Conservation (phyloP, 1,139 yeast species). For the Geotrichum europaeum region DNA sequence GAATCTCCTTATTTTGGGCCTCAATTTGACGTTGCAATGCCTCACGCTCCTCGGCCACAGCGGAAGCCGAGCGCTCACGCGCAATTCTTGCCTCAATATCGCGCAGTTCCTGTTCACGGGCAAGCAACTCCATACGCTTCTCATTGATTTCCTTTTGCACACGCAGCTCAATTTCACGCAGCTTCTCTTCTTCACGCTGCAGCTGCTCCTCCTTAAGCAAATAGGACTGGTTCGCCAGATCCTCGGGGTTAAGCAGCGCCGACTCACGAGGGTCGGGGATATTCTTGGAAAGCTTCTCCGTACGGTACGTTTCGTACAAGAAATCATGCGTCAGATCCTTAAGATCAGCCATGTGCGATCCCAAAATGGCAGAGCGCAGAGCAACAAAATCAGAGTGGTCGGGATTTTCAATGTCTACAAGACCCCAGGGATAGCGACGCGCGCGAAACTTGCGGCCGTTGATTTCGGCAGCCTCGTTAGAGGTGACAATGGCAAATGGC, state of each 20-base stretch:
- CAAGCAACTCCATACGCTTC: slow-evolving; percentile 77
- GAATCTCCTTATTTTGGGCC: slow-evolving; percentile 3
- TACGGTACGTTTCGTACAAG: slow-evolving; percentile 84
- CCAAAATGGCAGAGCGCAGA: slow-evolving; percentile 70
- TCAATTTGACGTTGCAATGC: slow-evolving; percentile 14
- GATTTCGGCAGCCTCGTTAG: slow-evolving; percentile 54
- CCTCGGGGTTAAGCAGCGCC: slow-evolving; percentile 35
- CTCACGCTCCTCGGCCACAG: slow-evolving; percentile 13
- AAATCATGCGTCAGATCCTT: slow-evolving; percentile 90
- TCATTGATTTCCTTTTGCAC: slow-evolving; percentile 84
- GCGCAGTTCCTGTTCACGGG: slow-evolving; percentile 81
- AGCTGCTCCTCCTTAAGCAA: slow-evolving; percentile 40
- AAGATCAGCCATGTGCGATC: slow-evolving; percentile 81
- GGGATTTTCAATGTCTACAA: slow-evolving; percentile 77
- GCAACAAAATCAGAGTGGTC: slow-evolving; percentile 71
- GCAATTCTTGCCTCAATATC: slow-evolving; percentile 74
- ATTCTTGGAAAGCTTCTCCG: slow-evolving; percentile 61
- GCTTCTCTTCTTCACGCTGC: slow-evolving; percentile 33
- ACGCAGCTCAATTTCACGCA: slow-evolving; percentile 43
- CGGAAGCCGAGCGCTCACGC: slow-evolving; percentile 21
- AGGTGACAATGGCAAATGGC: slow-evolving; percentile 83
- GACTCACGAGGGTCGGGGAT: slow-evolving; percentile 23
- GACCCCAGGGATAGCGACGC: slow-evolving; percentile 89
- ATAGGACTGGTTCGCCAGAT: slow-evolving; percentile 38
- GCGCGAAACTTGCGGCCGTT: slow-evolving; percentile 66